phyloP scores from a whole-genome alignment of 2,329 filamentous ascomycete genomes.

The Tolypocladium capitatum region DNA sequence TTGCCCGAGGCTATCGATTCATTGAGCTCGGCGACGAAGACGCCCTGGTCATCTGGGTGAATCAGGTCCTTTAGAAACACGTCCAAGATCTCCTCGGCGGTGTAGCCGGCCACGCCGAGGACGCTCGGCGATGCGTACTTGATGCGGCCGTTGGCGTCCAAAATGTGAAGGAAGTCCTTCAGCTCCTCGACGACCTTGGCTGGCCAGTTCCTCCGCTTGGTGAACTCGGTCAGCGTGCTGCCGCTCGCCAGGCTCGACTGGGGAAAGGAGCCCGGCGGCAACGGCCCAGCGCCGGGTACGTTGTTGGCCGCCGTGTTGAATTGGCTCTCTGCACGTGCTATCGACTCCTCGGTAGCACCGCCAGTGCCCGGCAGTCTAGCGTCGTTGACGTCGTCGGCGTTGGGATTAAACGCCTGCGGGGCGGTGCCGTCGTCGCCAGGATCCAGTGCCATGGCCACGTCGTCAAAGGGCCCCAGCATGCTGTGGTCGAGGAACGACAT shows the following conservation, averaged over 20 bases:
- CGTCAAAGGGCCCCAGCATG: conserved; percentile 23
- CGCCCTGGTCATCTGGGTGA: conserved; percentile 70
- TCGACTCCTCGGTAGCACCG: conserved; percentile 14
- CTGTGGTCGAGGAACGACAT: conserved; percentile 31
- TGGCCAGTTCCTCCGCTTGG: conserved; percentile 62
- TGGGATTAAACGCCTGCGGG: conserved; percentile 8
- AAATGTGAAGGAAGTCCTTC: conserved; percentile 75
- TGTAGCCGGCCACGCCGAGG: conserved; percentile 61
- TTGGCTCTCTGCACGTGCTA: conserved; percentile 19
- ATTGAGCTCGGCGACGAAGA: conserved; percentile 80
- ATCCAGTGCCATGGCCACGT: conserved; percentile 32
- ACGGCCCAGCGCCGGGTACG: conserved; percentile 27
- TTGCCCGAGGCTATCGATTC: conserved; percentile 77
- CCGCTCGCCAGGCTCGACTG: conserved; percentile 19
- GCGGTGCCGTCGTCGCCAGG: conserved; percentile 12
- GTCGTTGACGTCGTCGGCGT: conserved; percentile 9
- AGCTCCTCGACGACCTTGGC: conserved; percentile 82
- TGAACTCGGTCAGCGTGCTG: conserved; percentile 43
- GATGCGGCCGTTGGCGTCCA: conserved; percentile 73
- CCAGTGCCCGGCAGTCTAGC: conserved; percentile 6
- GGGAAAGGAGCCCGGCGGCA: conserved; percentile 24
- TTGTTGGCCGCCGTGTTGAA: conserved; percentile 22
- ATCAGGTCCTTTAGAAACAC: conserved; percentile 69
- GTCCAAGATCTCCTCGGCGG: conserved; percentile 55
- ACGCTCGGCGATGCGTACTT: conserved; percentile 76